A percentile compares a stretch with the other conserved stretches of the same genome.
Conservation (phyloP, 192 early-diverging fungal species). For the Coemansia sp. region DNA sequence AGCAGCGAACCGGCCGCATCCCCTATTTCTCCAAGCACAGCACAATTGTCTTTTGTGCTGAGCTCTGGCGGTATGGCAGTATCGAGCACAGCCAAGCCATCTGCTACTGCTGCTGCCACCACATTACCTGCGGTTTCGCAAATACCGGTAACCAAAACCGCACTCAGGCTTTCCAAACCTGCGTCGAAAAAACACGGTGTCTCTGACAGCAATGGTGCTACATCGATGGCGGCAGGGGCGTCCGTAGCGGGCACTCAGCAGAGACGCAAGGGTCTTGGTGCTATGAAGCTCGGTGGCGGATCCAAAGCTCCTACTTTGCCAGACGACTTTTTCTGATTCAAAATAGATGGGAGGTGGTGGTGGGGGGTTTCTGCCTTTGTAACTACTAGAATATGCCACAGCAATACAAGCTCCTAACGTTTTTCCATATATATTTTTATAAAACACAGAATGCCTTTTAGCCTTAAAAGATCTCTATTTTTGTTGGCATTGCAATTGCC, state of each 20-base stretch:
- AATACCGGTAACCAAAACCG: constrained; percentile 1
- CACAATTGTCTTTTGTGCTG: background rate
- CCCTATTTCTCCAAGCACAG: background rate
- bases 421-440: too few relatives aligned
- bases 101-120: background rate
- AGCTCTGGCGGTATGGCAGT: constrained; percentile 25
- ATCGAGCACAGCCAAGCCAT: constrained; percentile 1
- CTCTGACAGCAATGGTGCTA: background rate
- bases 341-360: background rate
- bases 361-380: too few relatives aligned
- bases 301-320: constrained; percentile 21
- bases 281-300: constrained; percentile 45
- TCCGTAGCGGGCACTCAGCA: constrained; percentile 4
- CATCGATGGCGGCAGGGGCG: background rate
- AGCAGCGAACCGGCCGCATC: background rate
- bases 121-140: background rate
- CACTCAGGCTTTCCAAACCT: constrained; percentile 19
- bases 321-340: constrained; percentile 23
- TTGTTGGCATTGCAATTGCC: background rate
- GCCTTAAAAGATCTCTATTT: background rate
- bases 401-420: too few relatives aligned
- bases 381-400: too few relatives aligned
- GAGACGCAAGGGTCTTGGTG: constrained; percentile 45
- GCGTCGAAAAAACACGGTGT: constrained; percentile 10
- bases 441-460: background rate